These are phyloP conservation scores for Besnoitia besnoiti DNA, from an alignment of 169 alveolate species.

Conservation along the genomic window DNA sequence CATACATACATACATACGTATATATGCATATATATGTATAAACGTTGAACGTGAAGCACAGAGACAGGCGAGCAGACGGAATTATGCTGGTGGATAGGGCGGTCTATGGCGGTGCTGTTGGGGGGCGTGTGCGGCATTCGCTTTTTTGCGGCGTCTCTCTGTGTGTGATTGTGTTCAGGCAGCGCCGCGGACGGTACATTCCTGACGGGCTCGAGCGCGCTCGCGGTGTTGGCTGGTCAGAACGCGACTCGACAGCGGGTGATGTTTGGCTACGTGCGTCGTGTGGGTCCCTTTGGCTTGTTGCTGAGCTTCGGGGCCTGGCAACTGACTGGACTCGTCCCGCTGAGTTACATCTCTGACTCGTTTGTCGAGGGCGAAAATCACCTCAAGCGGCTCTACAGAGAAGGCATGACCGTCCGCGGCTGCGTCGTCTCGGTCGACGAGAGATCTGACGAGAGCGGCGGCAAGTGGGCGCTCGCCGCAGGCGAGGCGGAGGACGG, in stretches of 20 bases:
- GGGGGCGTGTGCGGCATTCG: no score
- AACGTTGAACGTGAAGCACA: no score
- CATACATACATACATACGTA: no score
- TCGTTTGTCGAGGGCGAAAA: slow-evolving; percentile 31
- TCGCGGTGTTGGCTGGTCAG: neutral
- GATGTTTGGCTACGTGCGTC: slow-evolving; percentile 27
- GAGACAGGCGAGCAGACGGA: no score
- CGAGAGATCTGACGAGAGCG: neutral
- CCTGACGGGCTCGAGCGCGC: neutral
- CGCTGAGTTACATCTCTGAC: slow-evolving; percentile 23
- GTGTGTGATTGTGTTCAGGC: neutral
- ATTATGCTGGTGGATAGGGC: no score
- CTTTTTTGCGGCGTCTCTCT: no score
- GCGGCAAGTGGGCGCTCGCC: no score
- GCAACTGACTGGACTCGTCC: slow-evolving; percentile 43
- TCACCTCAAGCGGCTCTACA: slow-evolving; percentile 1
- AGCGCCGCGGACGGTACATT: slow-evolving; percentile 11
- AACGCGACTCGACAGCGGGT: neutral
- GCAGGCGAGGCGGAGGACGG: neutral
- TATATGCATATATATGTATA: no score
- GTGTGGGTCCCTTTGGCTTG: slow-evolving; percentile 21
- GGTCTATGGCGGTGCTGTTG: no score
- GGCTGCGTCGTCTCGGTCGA: slow-evolving; percentile 16
- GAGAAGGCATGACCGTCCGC: slow-evolving; percentile 47
- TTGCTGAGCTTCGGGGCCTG: slow-evolving; percentile 45